A percentile compares a stretch with the other conserved stretches of the same genome.
phyloP scores from a whole-genome alignment of 2,329 filamentous ascomycete species.

The Escovopsis sp. region DNA sequence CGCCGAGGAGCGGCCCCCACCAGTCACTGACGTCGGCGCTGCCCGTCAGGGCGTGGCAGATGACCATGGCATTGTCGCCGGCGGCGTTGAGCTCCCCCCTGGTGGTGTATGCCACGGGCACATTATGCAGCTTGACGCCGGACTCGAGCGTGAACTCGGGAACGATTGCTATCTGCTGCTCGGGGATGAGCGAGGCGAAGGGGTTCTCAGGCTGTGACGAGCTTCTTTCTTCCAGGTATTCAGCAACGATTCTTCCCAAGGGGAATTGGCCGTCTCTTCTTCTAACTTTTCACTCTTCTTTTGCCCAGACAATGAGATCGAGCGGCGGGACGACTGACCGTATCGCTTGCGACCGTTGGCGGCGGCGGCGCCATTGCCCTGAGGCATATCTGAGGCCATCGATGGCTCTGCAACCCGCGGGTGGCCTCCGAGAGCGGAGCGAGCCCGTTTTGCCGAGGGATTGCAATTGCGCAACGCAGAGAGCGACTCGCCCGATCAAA shows the following conservation, averaged over 20 bases:
- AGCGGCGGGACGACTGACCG: too few relatives aligned
- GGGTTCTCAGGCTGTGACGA: conserved; percentile 77
- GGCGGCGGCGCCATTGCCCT: conserved; percentile 8
- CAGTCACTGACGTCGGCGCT: conserved; percentile 76
- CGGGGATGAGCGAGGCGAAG: conserved; percentile 70
- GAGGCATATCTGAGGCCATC: conserved; percentile 9
- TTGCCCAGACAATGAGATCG: too few relatives aligned
- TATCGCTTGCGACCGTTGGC: conserved; percentile 12
- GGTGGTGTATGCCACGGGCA: conserved; percentile 54
- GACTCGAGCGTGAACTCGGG: conserved; percentile 89
- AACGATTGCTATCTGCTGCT: conserved; percentile 75
- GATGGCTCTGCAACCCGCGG: neutral
- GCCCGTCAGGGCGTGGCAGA: conserved; percentile 74
- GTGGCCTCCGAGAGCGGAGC: conserved; percentile 3
- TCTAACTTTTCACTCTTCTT: too few relatives aligned
- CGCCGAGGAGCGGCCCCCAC: conserved; percentile 74
- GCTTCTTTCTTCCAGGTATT: conserved; percentile 52
- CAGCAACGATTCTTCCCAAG: conserved; percentile 33
- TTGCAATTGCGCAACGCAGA: neutral
- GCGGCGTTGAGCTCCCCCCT: conserved; percentile 44
- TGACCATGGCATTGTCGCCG: conserved; percentile 55
- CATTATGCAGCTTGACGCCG: conserved; percentile 67
- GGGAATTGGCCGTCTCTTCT: neutral
- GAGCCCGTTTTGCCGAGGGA: neutral
- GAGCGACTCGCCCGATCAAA: too few relatives aligned